phyloP scores from a whole-genome alignment of 371 early-diverging fungal species.

The Nematocida sp. region DNA sequence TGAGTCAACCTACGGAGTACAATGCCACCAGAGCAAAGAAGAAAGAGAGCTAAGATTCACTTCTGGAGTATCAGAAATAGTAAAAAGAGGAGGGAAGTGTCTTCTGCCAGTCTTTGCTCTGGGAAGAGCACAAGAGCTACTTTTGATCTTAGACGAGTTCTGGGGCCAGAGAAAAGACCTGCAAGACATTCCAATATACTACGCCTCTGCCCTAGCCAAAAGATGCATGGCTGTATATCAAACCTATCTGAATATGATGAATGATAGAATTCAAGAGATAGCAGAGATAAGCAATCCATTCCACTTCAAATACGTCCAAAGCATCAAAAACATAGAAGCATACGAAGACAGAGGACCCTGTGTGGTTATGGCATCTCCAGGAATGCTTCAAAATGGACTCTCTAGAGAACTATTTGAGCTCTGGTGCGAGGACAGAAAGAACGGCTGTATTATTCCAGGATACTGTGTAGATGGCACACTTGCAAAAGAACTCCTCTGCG shows the following conservation, averaged over 20 bases:
- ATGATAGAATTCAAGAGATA: slow-evolving; percentile 81
- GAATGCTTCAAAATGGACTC: slow-evolving; percentile 97
- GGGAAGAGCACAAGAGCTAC: slow-evolving; percentile 93
- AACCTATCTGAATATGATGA: slow-evolving; percentile 99
- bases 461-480: slow-evolving; percentile 97
- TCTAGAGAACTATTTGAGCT: slow-evolving; percentile 91
- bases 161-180: slow-evolving; percentile 84
- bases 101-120: slow-evolving; percentile 96
- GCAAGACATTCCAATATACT: slow-evolving; percentile 89
- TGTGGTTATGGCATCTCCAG: slow-evolving; percentile 98
- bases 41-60: slow-evolving; percentile 72
- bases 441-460: slow-evolving; percentile 92
- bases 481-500: slow-evolving; percentile 84
- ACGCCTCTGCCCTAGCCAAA: slow-evolving; percentile 89
- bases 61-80: slow-evolving; percentile 71
- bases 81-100: slow-evolving; percentile 87
- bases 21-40: slow-evolving; percentile 88
- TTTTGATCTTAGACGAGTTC: slow-evolving; percentile 95
- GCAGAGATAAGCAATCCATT: slow-evolving; percentile 87
- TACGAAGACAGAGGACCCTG: slow-evolving; percentile 94
- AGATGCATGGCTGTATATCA: slow-evolving; percentile 96
- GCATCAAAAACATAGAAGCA: slow-evolving; percentile 74
- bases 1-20: slow-evolving; percentile 96
- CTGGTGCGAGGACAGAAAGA: slow-evolving; percentile 88
- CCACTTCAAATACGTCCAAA: slow-evolving; percentile 86